Base-by-base conservation (phyloP, 148 eudicot genomes). In the Rhododendron kiyosumense region DNA sequence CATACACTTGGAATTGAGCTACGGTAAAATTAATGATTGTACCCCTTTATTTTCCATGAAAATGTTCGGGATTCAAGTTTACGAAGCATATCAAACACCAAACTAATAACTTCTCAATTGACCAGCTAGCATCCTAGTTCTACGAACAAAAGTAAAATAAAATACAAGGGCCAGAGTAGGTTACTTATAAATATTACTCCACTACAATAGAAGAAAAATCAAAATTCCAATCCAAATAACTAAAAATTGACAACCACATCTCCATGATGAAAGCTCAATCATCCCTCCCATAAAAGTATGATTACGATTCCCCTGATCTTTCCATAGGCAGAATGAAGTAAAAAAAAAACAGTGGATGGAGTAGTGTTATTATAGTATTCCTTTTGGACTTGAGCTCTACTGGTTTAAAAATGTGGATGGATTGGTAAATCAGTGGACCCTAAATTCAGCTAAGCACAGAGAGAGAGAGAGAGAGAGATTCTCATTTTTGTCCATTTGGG, bases 371-470 rank as follows among this genome's bases (percentile, higher is more conserved):
- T 30, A 28, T 43, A 34, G 36, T 36, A 41, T 41, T 41, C 43
- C 84, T 30, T 57, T 81, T 81, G n/a, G 83, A 36, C 69, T 28
- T 52, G 69, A 54, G 83, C 26, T 32, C 7, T 54, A 13, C n/a
- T 10, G 8, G 51, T 20, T 46, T 63, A 22, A 57, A 3, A 81
- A 24, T 26, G 78, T 75, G 52, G 71, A 41, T 26, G 36, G 49
- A 11, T 71, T 71, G 61, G 61, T 54, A 45, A 20, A 24, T 38
- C 43, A 43, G 36, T 75, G 85, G 85, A 75, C 54, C 78, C 81
- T 77, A 79, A 81, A 30, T 9, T 28, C 30, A 57, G 57, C 48
- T 38, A 61, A 86, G 85, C 88, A 74, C 76, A 82, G 54, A 57
- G 73, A 65, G 54, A 57, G 71, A 65, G 54, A 18, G 71, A 65